phyloP scores from a whole-genome alignment of 2,329 filamentous ascomycete genomes.

The Fusarium solani-melongenae region DNA sequence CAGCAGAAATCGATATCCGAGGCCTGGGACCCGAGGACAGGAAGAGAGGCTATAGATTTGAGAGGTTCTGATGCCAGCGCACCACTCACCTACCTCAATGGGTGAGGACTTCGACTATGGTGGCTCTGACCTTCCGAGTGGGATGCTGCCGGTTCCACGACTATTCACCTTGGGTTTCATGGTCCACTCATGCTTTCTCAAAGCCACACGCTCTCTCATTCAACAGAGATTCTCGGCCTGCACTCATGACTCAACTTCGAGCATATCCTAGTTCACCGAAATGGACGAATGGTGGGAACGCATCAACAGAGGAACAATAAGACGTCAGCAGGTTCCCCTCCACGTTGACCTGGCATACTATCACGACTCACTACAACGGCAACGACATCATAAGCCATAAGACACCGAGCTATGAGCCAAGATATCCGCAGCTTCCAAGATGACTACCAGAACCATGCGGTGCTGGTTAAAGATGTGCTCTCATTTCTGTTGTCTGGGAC shows the following conservation, averaged over 20 bases:
- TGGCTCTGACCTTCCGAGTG: not conserved
- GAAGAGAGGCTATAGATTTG: not conserved
- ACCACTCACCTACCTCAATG: not conserved
- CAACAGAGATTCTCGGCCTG: not conserved
- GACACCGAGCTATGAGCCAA: too few relatives aligned
- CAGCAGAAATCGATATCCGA: not conserved
- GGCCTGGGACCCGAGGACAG: not conserved
- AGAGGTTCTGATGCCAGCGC: not conserved
- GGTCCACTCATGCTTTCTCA: not conserved
- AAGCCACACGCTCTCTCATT: not conserved
- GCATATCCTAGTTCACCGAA: not conserved
- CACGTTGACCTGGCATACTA: not conserved
- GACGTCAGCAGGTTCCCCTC: not conserved
- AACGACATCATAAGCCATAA: not conserved
- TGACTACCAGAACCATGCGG: not conserved
- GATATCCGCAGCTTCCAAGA: not conserved
- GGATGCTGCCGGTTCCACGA: not conserved
- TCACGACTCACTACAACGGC: not conserved
- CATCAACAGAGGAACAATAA: not conserved
- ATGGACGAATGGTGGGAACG: not conserved
- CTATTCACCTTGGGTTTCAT: not conserved
- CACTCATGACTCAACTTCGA: not conserved
- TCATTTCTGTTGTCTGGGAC: not conserved
- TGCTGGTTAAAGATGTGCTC: not conserved
- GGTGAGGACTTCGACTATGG: not conserved